Conservation (phyloP, 2,329 filamentous ascomycete species). For the Ceratocystis eucalypticola region DNA sequence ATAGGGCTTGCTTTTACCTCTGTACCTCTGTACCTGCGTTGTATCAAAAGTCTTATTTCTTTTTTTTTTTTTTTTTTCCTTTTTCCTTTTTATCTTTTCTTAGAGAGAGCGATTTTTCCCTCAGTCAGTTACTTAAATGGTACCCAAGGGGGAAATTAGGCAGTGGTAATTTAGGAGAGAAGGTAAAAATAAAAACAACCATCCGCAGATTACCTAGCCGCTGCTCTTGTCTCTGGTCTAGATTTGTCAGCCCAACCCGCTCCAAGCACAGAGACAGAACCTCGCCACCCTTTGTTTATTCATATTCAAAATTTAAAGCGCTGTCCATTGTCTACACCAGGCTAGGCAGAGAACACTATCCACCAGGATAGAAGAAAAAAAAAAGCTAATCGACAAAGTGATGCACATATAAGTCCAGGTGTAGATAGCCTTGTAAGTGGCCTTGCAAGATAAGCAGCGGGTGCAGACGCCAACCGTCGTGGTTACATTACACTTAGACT, state of each 20-base stretch:
- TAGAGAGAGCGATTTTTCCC: too few relatives aligned
- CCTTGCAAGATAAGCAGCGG: constrained; percentile 1
- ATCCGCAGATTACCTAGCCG: neutral
- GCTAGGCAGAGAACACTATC: neutral
- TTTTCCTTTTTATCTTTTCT: too few relatives aligned
- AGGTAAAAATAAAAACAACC: neutral
- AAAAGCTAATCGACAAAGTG: too few relatives aligned
- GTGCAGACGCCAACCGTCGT: constrained; percentile 8
- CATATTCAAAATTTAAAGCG: neutral
- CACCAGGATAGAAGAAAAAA: neutral
- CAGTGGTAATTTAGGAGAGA: neutral
- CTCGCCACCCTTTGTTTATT: neutral
- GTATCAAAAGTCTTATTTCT: neutral
- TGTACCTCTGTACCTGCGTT: neutral
- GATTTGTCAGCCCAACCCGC: neutral
- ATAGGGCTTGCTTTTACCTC: neutral
- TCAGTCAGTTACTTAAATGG: neutral
- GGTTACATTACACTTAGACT: constrained; percentile 5
- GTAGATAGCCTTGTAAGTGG: neutral
- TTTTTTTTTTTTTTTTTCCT: neutral
- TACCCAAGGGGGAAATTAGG: neutral
- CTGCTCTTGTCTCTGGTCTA: neutral
- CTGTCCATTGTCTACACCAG: neutral
- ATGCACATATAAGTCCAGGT: too few relatives aligned
- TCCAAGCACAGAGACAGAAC: neutral